phyloP scores from a whole-genome alignment of 2,329 filamentous ascomycete genomes.

The Aspergillus sp. region DNA sequence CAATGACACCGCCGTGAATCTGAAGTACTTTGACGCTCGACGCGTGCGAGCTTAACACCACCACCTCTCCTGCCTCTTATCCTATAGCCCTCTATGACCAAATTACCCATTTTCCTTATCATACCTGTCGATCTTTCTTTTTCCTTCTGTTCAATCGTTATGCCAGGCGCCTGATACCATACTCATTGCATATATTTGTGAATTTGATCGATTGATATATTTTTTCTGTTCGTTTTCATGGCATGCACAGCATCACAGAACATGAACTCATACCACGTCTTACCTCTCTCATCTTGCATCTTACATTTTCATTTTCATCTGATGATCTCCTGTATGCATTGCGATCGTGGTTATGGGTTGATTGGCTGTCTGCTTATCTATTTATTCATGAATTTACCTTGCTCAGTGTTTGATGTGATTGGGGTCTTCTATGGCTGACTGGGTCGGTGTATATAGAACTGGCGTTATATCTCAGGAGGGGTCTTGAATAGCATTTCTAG shows the following conservation, averaged over 20 bases:
- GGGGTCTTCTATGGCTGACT: too few species aligned
- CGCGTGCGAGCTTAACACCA: slow-evolving; percentile 28
- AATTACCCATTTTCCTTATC: neutral
- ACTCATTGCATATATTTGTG: neutral
- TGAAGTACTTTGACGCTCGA: slow-evolving; percentile 44
- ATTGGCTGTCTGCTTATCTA: neutral
- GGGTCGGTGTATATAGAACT: neutral
- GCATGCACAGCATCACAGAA: neutral
- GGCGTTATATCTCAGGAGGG: neutral
- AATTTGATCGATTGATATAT: neutral
- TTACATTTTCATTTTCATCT: neutral
- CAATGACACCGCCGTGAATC: slow-evolving; percentile 47
- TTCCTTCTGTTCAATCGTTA: neutral
- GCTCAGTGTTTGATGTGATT: too few species aligned
- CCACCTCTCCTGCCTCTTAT: neutral
- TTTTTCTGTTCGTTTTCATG: neutral
- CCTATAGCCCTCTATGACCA: neutral
- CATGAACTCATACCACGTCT: neutral
- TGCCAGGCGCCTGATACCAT: neutral
- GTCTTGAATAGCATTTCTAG: neutral
- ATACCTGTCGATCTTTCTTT: neutral
- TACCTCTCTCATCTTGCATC: neutral
- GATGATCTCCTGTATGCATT: neutral
- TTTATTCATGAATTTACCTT: neutral
- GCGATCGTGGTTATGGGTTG: neutral